Conservation (phyloP, 768 basidiomycete genomes). For the Fomitopsis serialis region DNA sequence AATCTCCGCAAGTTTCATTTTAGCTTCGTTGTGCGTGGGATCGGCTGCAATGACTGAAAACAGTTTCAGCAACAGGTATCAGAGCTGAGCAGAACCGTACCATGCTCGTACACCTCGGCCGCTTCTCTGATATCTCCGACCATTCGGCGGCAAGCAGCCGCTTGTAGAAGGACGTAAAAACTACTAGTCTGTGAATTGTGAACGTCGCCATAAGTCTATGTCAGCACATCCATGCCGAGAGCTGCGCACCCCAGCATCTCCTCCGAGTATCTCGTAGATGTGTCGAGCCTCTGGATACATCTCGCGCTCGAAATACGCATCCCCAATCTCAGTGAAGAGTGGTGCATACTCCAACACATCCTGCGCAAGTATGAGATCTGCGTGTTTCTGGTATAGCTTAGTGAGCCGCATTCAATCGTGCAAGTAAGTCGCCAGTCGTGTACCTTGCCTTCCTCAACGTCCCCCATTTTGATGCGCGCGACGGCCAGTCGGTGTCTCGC, state of each 20-base stretch:
- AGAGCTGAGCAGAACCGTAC: constrained; percentile 33
- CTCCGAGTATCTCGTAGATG: constrained; percentile 75
- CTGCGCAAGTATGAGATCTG: constrained; percentile 60
- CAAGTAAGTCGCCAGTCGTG: not conserved
- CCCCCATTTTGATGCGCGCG: constrained; percentile 74
- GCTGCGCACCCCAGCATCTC: constrained; percentile 56
- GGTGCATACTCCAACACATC: constrained; percentile 75
- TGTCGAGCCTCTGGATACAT: constrained; percentile 75
- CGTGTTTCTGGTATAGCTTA: constrained; percentile 56
- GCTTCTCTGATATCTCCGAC: constrained; percentile 72
- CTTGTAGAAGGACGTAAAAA: constrained; percentile 65
- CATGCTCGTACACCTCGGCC: constrained; percentile 76
- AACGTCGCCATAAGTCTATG: not conserved
- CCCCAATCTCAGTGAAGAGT: constrained; percentile 79
- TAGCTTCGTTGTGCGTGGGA: constrained; percentile 73
- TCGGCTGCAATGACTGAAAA: constrained; percentile 65
- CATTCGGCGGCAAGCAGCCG: constrained; percentile 78
- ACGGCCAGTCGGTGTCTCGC: constrained; percentile 81
- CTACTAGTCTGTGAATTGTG: constrained; percentile 60
- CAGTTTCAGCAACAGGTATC: not conserved
- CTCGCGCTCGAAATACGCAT: constrained; percentile 73
- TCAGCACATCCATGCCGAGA: not conserved
- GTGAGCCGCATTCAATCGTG: not conserved
- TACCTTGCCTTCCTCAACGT: constrained; percentile 80
- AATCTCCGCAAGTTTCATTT: constrained; percentile 86